Percentiles rank a stretch among this genome's conserved stretches.
phyloP scores from a whole-genome alignment of 768 basidiomycete genomes.

The Mycena indigotica region DNA sequence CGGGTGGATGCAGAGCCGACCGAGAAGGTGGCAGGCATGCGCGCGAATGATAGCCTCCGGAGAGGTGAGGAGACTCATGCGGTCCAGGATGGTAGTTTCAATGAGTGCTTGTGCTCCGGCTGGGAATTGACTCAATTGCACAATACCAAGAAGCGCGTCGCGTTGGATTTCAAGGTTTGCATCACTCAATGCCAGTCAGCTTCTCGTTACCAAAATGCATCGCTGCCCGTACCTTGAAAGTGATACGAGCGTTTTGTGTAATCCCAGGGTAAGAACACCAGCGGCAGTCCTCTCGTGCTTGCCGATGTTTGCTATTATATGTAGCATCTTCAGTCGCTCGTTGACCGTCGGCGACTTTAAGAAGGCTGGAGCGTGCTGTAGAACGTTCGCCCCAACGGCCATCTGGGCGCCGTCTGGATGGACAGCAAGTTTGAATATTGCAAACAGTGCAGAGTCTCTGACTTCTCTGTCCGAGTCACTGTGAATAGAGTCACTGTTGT shows the following conservation, averaged over 20 bases:
- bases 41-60: background rate
- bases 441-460: background rate
- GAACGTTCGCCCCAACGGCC: background rate
- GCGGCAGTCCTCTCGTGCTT: background rate
- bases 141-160: background rate
- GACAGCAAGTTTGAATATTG: background rate
- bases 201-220: too few species aligned
- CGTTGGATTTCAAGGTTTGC: background rate
- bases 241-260: background rate
- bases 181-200: too few species aligned
- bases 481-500: background rate
- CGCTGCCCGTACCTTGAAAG: background rate
- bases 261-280: background rate
- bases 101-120: background rate
- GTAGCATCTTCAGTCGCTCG: background rate
- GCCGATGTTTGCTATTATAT: background rate
- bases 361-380: background rate
- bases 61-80: background rate
- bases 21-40: background rate
- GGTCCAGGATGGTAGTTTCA: background rate
- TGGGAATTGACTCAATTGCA: background rate
- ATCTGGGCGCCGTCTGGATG: background rate
- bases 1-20: background rate
- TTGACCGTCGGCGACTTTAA: background rate
- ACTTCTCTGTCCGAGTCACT: background rate